Evolutionary conservation across 805 yeast species (phyloP).

Genomic region (Pichia membranifaciens): DNA sequence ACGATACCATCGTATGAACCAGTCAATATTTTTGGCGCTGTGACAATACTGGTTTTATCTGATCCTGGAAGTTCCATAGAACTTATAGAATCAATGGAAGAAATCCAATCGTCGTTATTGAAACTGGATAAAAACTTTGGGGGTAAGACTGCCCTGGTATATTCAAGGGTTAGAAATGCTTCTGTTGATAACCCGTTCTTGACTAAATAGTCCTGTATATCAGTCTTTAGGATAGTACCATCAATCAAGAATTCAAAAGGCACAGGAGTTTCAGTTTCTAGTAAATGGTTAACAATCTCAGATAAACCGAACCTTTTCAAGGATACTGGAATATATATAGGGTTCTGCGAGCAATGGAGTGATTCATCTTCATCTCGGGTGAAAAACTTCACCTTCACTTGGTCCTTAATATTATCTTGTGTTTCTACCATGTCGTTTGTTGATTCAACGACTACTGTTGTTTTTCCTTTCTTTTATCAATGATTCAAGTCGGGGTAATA

Average conservation of each 20-base stretch:
- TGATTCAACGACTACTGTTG: too few relatives aligned
- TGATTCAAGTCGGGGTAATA: too few relatives aligned
- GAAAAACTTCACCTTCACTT: conserved; percentile 74
- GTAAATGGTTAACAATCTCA: conserved; percentile 88
- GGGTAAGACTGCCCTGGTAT: conserved; percentile 87
- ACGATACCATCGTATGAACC: conserved; percentile 92
- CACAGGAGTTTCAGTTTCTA: conserved; percentile 55
- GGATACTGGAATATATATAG: conserved; percentile 80
- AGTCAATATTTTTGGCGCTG: conserved; percentile 60
- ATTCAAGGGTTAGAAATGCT: conserved; percentile 72
- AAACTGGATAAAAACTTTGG: conserved; percentile 89
- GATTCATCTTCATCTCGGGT: conserved; percentile 78
- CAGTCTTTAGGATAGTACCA: conserved; percentile 71
- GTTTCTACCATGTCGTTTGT: conserved; percentile 12
- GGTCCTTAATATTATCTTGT: conserved; percentile 26
- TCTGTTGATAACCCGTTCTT: conserved; percentile 78
- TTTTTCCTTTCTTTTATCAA: too few relatives aligned
- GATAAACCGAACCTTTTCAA: conserved; percentile 88
- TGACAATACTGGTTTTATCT: conserved; percentile 23
- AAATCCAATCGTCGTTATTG: conserved; percentile 93
- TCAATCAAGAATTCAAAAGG: conserved; percentile 93
- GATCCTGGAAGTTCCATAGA: conserved; percentile 29
- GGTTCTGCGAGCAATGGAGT: conserved; percentile 69
- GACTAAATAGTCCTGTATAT: conserved; percentile 73
- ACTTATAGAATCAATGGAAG: conserved; percentile 52